Base-by-base conservation (phyloP, 345 rosid genomes). In the Anastatica hierochuntica region DNA sequence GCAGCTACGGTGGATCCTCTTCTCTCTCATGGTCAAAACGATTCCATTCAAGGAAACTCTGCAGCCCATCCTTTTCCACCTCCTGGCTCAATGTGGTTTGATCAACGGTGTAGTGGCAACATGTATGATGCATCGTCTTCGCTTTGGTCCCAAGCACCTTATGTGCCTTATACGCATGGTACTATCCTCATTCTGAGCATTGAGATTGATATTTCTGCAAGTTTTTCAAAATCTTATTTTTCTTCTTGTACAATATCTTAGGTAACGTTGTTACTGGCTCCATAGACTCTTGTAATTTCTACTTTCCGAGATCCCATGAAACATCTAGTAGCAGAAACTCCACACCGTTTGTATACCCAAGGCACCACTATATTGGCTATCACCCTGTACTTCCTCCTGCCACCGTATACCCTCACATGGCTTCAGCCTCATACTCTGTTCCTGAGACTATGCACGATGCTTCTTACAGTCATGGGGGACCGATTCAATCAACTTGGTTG, bases 111-210 rank as follows among this genome's bases (percentile, higher is more conserved):
- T 56, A 70, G 55, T 64, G 62, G 72, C 49, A 33, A 18, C 53
- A 39, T 58, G 50, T 57, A 47, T 66, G 83, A 77, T 64, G 79
- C 79, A 41, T 69, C 79, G 37, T 57, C 79, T 63, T 58, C 74
- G 17, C 64, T 61, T 52, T 88, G 97, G 95, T 72, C 71, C 56
- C 90, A 75, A 48, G 66, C 72, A 43, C 74, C 77, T 6, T 33
- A 60, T 44, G 43, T 72, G 58, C 81, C 86, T 64, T 80, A 63
- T 50, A 72, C 82, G 71, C 88, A 67, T 48, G 86, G 95, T 88
- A 79, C 44, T 56, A 57, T 64, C 43, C 37, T 23, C 39, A 40
- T 39, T 33, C 57, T 60, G n/a, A 53, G 21, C 60, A 27, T 8
- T 59, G 33, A 46, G n/a, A 42, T 46, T 45, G 10, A 31, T 23